A percentile compares a stretch with the other conserved stretches of the same genome.
Conservation (phyloP, 345 rosid genomes). For the Sisymbrium irio region DNA sequence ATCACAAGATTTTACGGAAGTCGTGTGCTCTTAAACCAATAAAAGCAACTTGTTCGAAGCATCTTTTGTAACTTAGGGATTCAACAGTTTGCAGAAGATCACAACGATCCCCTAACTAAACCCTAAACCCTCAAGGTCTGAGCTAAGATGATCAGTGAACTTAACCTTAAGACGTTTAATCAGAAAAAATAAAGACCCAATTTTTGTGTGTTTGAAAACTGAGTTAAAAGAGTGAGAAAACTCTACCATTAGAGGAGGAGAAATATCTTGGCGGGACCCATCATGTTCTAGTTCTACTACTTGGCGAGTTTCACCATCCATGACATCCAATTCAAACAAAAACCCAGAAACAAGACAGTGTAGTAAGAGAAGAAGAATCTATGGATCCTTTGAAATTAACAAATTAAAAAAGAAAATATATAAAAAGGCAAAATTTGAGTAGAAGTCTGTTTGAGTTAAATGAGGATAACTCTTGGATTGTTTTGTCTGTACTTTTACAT, state of each 20-base stretch:
- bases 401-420: background rate
- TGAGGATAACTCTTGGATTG: background rate
- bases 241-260: slow-evolving; percentile 27
- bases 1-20: background rate
- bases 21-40: background rate
- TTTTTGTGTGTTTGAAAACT: background rate
- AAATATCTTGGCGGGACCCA: slow-evolving; percentile 16
- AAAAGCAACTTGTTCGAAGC: background rate
- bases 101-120: slow-evolving; percentile 2
- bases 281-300: background rate
- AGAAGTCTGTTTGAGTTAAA: background rate
- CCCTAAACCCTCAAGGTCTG: background rate
- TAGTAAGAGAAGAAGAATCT: background rate
- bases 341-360: slow-evolving; percentile 5
- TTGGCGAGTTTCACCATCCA: background rate
- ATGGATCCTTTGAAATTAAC: background rate
- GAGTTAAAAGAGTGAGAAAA: slow-evolving; percentile 1
- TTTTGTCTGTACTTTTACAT: background rate
- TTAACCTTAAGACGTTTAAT: background rate
- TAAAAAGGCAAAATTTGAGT: background rate
- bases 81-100: background rate
- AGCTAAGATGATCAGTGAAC: background rate
- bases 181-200: background rate
- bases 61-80: too few species aligned
- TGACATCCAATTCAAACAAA: slow-evolving; percentile 10